Evolutionary conservation across 495 filamentous ascomycete genomes (phyloP).

Genomic region (Pyrenopolyporus hunteri): DNA sequence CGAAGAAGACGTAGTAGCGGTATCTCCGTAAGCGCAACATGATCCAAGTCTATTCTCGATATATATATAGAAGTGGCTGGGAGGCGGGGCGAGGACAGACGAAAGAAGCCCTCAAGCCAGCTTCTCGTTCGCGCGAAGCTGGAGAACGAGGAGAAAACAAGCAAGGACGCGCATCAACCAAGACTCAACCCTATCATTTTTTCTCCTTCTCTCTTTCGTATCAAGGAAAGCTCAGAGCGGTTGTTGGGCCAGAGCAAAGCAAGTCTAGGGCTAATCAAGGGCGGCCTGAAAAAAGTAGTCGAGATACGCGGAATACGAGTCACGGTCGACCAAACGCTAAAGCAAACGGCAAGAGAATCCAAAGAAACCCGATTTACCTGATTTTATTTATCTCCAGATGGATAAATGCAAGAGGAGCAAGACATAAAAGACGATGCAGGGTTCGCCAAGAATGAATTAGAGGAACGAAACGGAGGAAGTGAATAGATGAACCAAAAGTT

Average conservation of each 20-base stretch:
- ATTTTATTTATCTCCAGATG: not conserved
- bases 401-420: not conserved
- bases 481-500: conserved; percentile 1
- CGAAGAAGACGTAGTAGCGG: conserved; percentile 73
- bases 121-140: conserved; percentile 8
- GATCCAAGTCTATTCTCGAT: conserved; percentile 27
- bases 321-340: conserved; percentile 15
- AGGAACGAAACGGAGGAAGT: conserved; percentile 2
- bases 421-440: not conserved
- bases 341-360: not conserved
- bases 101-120: conserved; percentile 7
- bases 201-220: too few relatives aligned
- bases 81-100: conserved; percentile 23
- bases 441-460: not conserved
- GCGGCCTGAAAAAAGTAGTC: not conserved
- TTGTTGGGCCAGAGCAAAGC: not conserved
- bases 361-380: conserved; percentile 7
- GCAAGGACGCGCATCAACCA: conserved; percentile 15
- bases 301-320: conserved; percentile 18
- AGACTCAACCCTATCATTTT: conserved; percentile 29
- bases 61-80: not conserved
- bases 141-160: not conserved
- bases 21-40: conserved; percentile 84
- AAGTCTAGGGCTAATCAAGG: conserved; percentile 2
- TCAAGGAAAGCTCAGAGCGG: not conserved